Evolutionary conservation across 1,284 basidiomycete genomes (phyloP), one percentile per base, ranked within the genome.

Genomic region (Nidula niveotomentosa): DNA sequence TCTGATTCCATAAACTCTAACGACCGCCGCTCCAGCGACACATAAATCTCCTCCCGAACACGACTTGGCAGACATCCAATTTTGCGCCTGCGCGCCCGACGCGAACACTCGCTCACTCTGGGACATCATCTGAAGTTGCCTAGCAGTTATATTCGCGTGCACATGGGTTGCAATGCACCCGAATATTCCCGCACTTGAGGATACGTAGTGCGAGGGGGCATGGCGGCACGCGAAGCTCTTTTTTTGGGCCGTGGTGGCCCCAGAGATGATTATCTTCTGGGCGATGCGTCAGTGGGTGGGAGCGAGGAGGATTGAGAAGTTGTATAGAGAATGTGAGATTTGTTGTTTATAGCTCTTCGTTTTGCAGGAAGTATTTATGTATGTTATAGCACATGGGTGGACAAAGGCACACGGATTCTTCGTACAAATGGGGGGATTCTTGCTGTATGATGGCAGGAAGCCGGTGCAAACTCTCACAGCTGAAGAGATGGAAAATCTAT

Each of bases 131-230:
- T 64, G 62, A 62, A 66, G 66, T 47, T 71, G 67, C 44, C 34
- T 70, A 7, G 50, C 56, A 1, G 69, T 66, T 1, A 59, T 72
- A 1, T 63, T 69, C 30, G 52, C 62, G 0, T 72, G 65, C 49
- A 69, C 66, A 1, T 73, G 69, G 70, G 60, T 68, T n/a, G 56
- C 68, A 0, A 51, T 69, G 2, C 69, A 69, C 51, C 69, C 67
- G 1, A 67, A 72, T 41, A 49, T 71, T 37, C 69, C 48, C 13
- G 34, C 23, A 9, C 58, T 61, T 8, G 35, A 56, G 8, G 36
- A 51, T 10, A 9, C 53, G 1, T 2, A 5, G 2, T 18, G 44
- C 7, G 17, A n/a, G 36, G 35, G 37, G 10, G 30, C 13, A n/a
- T 8, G 44, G 2, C 53, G 51, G 3, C 54, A 57, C 10, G 34